A percentile compares a stretch with the other conserved stretches of the same genome.
phyloP scores from a whole-genome alignment of 768 basidiomycete species.

The Lactarius evosmus region DNA sequence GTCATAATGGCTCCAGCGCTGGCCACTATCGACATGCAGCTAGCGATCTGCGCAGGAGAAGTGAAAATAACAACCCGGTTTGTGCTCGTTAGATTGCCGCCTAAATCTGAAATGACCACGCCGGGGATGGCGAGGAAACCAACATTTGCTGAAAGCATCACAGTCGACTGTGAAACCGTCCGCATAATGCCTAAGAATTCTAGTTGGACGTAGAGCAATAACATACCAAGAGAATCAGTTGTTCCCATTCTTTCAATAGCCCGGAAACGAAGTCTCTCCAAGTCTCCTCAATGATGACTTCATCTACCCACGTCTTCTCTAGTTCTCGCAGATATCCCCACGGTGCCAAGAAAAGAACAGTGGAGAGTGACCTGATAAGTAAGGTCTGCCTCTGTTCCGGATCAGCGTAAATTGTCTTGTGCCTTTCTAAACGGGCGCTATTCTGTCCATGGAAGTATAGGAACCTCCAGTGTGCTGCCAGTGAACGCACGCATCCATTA shows the following conservation, averaged over 20 bases:
- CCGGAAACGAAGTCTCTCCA: not conserved
- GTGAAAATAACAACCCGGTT: not conserved
- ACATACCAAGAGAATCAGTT: not conserved
- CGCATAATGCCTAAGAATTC: not conserved
- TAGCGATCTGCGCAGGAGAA: slow-evolving; percentile 35
- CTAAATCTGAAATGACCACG: slow-evolving; percentile 14
- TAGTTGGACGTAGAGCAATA: not conserved
- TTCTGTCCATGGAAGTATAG: not conserved
- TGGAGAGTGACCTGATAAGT: not conserved
- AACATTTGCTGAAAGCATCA: slow-evolving; percentile 36
- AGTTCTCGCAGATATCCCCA: not conserved
- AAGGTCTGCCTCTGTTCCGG: not conserved
- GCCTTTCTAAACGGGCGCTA: not conserved
- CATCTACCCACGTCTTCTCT: not conserved
- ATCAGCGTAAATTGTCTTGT: not conserved
- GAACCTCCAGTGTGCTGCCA: not conserved
- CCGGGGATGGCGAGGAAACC: slow-evolving; percentile 37
- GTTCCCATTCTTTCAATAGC: not conserved
- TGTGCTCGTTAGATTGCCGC: not conserved
- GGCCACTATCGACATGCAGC: slow-evolving; percentile 46
- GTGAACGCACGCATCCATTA: not conserved
- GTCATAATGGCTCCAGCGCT: slow-evolving; percentile 49
- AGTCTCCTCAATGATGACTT: not conserved
- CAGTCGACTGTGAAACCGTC: slow-evolving; percentile 30
- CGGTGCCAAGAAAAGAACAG: not conserved